A percentile compares a stretch with the other conserved stretches of the same genome.
phyloP scores from a whole-genome alignment of 2,329 filamentous ascomycete species.

The Zymoseptoria ardabiliae region DNA sequence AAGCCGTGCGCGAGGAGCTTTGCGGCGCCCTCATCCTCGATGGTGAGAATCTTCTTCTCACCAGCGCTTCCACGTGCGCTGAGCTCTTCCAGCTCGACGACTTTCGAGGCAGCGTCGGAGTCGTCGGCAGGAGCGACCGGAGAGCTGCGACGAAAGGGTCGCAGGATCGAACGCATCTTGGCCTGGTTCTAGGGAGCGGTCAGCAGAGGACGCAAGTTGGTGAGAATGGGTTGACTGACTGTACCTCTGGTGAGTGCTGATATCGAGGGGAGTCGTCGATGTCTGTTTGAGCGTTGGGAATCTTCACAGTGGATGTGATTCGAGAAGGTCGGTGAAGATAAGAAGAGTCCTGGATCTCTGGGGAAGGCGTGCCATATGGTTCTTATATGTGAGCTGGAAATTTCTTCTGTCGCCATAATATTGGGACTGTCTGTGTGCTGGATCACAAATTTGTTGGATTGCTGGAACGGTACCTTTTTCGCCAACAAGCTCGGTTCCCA shows the following conservation, averaged over 20 bases:
- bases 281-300: not conserved
- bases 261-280: not conserved
- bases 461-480: not conserved
- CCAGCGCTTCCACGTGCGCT: not conserved
- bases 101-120: not conserved
- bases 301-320: not conserved
- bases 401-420: not conserved
- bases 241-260: not conserved
- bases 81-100: not conserved
- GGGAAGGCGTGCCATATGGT: not conserved
- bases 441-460: not conserved
- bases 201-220: not conserved
- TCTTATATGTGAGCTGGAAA: not conserved
- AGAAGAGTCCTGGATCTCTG: not conserved
- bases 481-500: not conserved
- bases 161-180: not conserved
- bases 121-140: not conserved
- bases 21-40: not conserved
- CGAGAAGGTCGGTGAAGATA: not conserved
- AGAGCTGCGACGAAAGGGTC: not conserved
- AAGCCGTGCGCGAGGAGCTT: conserved; percentile 23
- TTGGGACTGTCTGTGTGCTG: not conserved
- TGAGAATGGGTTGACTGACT: not conserved
- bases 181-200: not conserved
- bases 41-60: not conserved